Evolutionary conservation across 1,139 yeast species (phyloP), one percentile per base, ranked within the genome.

Genomic region (Magnusiomyces suaveolens): DNA sequence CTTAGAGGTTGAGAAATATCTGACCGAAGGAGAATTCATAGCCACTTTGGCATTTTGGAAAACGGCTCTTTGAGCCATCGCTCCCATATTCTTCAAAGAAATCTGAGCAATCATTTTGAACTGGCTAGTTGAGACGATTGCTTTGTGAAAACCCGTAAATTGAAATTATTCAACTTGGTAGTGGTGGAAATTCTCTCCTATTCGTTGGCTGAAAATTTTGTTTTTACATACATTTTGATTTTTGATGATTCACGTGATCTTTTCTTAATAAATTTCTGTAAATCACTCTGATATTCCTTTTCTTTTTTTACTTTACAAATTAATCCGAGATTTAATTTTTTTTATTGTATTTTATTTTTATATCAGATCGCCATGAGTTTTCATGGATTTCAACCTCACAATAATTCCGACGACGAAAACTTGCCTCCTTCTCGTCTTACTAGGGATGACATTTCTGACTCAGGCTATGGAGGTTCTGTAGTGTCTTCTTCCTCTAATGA

Each of bases 391-490:
- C 44, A 48, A 39, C 41, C 41, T 38, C 33, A 48, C 25, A 36
- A 33, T 16, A 14, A 21, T n/a, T 23, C 44, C 32, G 29, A 48
- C 10, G 51, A 38, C 18, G 51, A 36, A 2, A n/a, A 32, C 2
- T 10, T 25, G 16, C 38, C 51, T n/a, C 14, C 25, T 6, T 46
- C 49, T 32, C 44, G 43, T 2, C 29, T 43, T 23, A 18, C 21
- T 23, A 38, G 36, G 26, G 38, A 51, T 16, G 61, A 55, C 38
- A 43, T 44, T 14, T 38, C 44, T 4, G 66, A 63, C 51, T 63
- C 66, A 1, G 66, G 65, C 1, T 63, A 62, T 44, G 66, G 64
- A 4, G 63, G 61, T 21, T 63, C 65, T 2, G 56, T 58, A 10
- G 16, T n/a, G 4, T 26, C 51, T 47, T 56, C 57, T 21, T 56